Percentiles rank a stretch among this genome's conserved stretches.
Evolutionary conservation across 2,329 filamentous ascomycete species (phyloP).

Genomic region (Penicillium hesseltinei): DNA sequence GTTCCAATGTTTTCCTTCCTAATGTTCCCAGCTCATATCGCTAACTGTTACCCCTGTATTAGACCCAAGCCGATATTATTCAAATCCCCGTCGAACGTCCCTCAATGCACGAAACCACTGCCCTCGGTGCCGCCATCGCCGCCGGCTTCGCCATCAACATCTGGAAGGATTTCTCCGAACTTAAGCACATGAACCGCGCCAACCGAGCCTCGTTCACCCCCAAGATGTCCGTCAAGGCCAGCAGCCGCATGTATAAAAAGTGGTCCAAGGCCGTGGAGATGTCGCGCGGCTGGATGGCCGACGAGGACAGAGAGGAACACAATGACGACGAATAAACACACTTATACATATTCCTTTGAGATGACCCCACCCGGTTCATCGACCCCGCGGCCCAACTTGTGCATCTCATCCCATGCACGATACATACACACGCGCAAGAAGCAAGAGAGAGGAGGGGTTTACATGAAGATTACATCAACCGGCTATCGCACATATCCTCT

Average conservation of each 20-base stretch:
- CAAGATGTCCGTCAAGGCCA: slow-evolving; percentile 58
- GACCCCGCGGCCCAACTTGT: background rate
- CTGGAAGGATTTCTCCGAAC: slow-evolving; percentile 72
- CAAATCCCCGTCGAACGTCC: slow-evolving; percentile 81
- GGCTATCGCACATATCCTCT: slow-evolving; percentile 7
- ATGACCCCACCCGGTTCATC: background rate
- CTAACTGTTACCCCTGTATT: background rate
- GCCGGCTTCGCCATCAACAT: slow-evolving; percentile 78
- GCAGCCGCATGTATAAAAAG: slow-evolving; percentile 62
- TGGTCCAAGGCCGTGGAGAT: slow-evolving; percentile 79
- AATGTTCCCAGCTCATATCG: slow-evolving; percentile 49
- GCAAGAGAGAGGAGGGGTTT: background rate
- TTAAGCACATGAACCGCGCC: slow-evolving; percentile 69
- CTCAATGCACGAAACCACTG: slow-evolving; percentile 86
- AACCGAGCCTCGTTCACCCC: slow-evolving; percentile 71
- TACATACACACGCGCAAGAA: background rate
- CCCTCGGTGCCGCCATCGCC: slow-evolving; percentile 82
- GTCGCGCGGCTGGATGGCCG: slow-evolving; percentile 66
- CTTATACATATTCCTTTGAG: slow-evolving; percentile 11
- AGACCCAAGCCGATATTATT: slow-evolving; percentile 79
- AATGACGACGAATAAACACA: slow-evolving; percentile 26
- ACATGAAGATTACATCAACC: slow-evolving; percentile 2
- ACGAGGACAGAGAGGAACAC: slow-evolving; percentile 26
- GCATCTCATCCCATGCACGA: slow-evolving; percentile 1
- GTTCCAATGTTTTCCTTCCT: slow-evolving; percentile 11